Evolutionary conservation across 2,329 filamentous ascomycete species (phyloP).

Genomic region (Fusarium sp.): DNA sequence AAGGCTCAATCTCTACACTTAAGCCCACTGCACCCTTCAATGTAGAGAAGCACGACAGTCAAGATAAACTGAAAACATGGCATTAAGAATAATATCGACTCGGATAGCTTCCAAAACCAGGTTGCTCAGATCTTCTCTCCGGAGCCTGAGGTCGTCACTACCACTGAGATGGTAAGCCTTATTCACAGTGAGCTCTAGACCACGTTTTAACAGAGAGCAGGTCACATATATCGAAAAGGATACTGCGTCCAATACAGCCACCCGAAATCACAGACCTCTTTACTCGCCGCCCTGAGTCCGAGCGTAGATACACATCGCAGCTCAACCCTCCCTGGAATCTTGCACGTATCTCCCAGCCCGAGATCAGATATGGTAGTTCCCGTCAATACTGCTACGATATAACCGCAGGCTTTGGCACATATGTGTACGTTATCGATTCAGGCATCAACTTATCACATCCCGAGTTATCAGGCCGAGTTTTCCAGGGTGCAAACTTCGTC

Average conservation of each 20-base stretch:
- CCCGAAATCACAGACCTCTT: neutral
- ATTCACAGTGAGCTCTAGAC: rapidly evolving
- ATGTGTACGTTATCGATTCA: neutral
- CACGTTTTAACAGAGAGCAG: rapidly evolving
- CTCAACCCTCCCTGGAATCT: no score
- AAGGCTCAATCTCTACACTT: rapidly evolving
- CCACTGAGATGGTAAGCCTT: neutral
- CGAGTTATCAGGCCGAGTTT: neutral
- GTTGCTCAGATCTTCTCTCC: no score
- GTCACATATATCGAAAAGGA: no score
- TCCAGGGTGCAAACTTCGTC: neutral
- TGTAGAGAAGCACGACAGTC: rapidly evolving
- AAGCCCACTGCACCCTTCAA: rapidly evolving
- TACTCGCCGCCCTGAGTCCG: neutral
- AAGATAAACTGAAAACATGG: rapidly evolving
- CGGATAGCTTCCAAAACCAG: no score
- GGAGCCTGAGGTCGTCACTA: neutral
- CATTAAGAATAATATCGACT: no score
- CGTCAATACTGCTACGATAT: neutral
- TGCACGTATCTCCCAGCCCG: neutral
- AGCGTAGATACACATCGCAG: no score
- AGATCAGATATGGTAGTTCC: neutral
- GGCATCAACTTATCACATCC: neutral
- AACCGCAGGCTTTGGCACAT: neutral
- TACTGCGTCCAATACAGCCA: rapidly evolving